Base-by-base conservation (phyloP, 192 early-diverging fungal genomes). In the Linnemannia exigua region DNA sequence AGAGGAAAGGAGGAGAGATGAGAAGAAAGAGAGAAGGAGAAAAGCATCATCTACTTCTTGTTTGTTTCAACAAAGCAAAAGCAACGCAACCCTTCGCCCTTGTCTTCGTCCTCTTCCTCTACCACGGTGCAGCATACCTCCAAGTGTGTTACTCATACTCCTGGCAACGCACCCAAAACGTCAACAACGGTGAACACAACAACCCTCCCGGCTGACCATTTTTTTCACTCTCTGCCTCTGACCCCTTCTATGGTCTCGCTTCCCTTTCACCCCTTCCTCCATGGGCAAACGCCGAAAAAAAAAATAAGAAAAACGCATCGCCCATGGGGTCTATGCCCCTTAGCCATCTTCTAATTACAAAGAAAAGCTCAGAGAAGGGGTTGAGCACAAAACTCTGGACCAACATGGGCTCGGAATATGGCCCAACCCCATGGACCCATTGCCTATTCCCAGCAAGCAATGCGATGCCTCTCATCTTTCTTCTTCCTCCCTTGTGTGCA, bases 371-470 rank as follows among this genome's bases (percentile, higher is more conserved):
- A 76, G 44, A 67, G 3, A 25, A 44, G 28, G 3, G 58, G 58
- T 63, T 63, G 58, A 63, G 58, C 58, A 33, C 58, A 25, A 54
- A 54, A 54, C 50, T 25, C 52, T 25, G 22, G 52, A 9, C 52
- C 69, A 38, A 71, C 70, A 70, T 77, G 78, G 78, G 78, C 78
- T 79, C 78, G 78, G 50, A 48, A 70, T 73, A 44, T 22, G 5
- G 5, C 52, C 52, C 19, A 54, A 15, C 54, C 69, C 48, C 37
- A 47, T 58, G 54, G 67, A 77, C 67, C 52, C 69, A 70, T 69
- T 74, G 72, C 47, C 79, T 72, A 80, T 80, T 80, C 79, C 71
- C 71, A 80, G 79, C 79, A 80, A 74, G 63, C 72, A 80, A 80
- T 80, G 79, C 79, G 79, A 80, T 80, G 72, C 79, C 58, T 52